Conservation (phyloP, 306 rosid species). For the Heteromeles arbutifolia region DNA sequence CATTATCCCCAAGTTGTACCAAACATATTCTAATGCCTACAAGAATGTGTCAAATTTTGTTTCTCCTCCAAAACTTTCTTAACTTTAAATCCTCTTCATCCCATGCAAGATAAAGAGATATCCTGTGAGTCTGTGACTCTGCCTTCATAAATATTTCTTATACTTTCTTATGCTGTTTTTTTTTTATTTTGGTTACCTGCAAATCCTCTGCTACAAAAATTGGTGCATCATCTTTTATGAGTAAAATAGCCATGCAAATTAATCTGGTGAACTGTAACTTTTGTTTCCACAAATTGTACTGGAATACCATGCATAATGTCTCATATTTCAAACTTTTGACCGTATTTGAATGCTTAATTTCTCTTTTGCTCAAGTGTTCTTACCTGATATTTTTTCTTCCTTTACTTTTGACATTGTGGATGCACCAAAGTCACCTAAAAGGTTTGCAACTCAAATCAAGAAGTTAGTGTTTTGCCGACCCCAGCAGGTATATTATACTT, state of each 20-base stretch:
- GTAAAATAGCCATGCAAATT: not conserved
- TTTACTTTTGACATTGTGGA: not conserved
- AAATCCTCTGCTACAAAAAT: too few relatives aligned
- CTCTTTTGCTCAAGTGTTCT: not conserved
- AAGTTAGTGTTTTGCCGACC: slow-evolving; percentile 50
- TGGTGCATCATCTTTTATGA: not conserved
- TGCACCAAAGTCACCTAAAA: slow-evolving; percentile 36
- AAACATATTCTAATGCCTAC: not conserved
- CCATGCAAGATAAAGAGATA: not conserved
- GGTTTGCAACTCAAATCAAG: slow-evolving; percentile 47
- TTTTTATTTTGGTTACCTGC: too few relatives aligned
- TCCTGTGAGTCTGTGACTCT: not conserved
- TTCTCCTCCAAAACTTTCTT: not conserved
- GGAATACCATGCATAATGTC: not conserved
- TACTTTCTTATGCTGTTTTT: too few relatives aligned
- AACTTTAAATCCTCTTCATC: not conserved
- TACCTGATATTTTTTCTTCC: not conserved
- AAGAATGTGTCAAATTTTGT: not conserved
- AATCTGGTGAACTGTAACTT: not conserved
- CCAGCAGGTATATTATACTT: slow-evolving; percentile 38
- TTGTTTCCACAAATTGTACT: not conserved
- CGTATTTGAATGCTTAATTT: not conserved
- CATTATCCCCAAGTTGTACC: not conserved
- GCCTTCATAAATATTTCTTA: too few relatives aligned
- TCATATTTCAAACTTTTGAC: not conserved